Conservation (phyloP, 345 rosid species). For the Eucalyptus rudis region DNA sequence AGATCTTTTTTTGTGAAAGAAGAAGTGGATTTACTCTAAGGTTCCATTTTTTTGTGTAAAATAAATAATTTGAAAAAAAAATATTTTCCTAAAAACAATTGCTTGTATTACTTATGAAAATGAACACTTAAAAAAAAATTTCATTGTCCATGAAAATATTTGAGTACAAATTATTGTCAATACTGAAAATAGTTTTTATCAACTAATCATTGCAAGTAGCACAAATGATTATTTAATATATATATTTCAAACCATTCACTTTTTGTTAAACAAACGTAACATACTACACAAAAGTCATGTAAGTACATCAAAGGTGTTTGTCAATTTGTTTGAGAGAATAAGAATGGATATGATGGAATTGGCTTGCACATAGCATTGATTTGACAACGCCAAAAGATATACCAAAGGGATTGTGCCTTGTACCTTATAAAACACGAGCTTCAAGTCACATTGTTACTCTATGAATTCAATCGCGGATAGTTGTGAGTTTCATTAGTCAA, state of each 20-base stretch:
- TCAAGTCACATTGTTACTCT: not conserved
- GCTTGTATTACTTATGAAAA: no score
- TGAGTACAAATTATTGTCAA: no score
- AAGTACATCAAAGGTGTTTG: not conserved
- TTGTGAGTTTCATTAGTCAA: not conserved
- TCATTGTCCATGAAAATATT: no score
- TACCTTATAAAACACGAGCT: not conserved
- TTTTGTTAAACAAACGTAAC: fast-evolving
- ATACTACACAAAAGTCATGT: not conserved
- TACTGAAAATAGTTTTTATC: no score
- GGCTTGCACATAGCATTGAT: not conserved
- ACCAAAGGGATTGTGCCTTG: fast-evolving
- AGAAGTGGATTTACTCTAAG: not conserved
- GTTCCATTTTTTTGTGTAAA: not conserved
- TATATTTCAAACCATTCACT: no score
- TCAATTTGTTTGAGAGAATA: not conserved
- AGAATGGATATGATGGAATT: not conserved
- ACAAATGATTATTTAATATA: fast-evolving
- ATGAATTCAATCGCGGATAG: fast-evolving
- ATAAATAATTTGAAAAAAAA: no score
- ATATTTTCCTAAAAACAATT: not conserved
- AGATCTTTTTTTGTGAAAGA: not conserved
- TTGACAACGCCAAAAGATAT: not conserved
- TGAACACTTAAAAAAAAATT: no score
- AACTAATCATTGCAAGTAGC: no score